Base-by-base conservation (phyloP, 441 rosid species). In the Jatropha podagrica region DNA sequence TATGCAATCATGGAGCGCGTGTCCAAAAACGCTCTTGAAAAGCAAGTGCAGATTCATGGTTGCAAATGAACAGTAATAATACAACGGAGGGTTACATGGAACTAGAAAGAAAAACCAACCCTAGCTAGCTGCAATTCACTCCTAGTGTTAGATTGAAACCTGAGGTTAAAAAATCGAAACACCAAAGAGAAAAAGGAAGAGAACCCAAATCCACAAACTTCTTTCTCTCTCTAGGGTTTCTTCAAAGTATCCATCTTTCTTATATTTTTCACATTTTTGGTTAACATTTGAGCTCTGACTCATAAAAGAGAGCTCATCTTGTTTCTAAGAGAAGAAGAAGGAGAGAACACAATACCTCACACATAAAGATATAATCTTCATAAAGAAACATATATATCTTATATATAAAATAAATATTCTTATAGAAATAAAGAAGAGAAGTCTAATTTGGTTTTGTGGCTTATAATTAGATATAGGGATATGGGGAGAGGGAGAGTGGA, bases 401-500 rank as follows among this genome's bases (percentile, higher is more conserved):
- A 68, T 2, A 68, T 14, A 26, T 15, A 62, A 23, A n/a, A 56
- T 18, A 17, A 10, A 56, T 20, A 15, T 37, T 8, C 44, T 26
- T 73, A 61, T 48, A 49, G 12, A 69, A 55, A 60, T 10, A 68
- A 63, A 74, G 52, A 52, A 41, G 40, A 59, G 20, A 48, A 27
- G 42, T 65, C 69, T 74, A 20, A 65, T 63, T 70, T 51, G 20
- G 51, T 46, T 65, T 60, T 12, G 5, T 61, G 65, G 56, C 1
- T 46, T 37, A 5, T 68, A 41, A 52, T 52, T 13, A 42, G 7
- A 10, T 23, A 59, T 14, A 59, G 46, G 48, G 54, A 12, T 13
- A 91, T 89, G 97, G 98, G 98, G 79, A 93, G 98, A 69, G 97
- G 97, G 52, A 89, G 92, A 84, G 97, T 93, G 64, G 97, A 93